Base-by-base conservation (phyloP, 2,329 filamentous ascomycete species). In the Colletotrichum somersetense region DNA sequence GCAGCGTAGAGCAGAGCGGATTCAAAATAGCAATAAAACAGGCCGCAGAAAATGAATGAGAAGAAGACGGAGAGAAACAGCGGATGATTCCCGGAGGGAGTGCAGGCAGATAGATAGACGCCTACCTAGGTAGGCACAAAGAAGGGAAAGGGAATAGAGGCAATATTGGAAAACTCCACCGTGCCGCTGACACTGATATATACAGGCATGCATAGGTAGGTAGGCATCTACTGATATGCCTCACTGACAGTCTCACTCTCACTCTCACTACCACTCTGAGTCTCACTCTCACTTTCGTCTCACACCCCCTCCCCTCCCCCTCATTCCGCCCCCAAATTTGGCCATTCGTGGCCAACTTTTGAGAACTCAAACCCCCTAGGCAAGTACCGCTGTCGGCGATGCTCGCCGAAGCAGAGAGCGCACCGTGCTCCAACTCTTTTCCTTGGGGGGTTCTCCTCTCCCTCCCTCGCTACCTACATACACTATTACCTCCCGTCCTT, bases 251-350 rank as follows among this genome's bases (percentile, higher is more conserved):
- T 30, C 30, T 30, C 30, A 30, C 3, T 30, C 42, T 20, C 6
- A 44, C 42, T 20, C 38, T 12, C 38, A 40, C 38, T 40, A 11
- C 38, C 48, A 23, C 12, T 6, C 23, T 8, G 14, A 44, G 5
- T 42, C 40, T 26, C 23, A 14, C 23, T 16, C 26, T 30, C 23
- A 18, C 14, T 52, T 23, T 30, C 23, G 26, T 12, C 40, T 42
- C n/a, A 7, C 48, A 2, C 30, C 30, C 30, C 16, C 23, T 5
- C 23, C 12, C 44, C 30, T 26, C 23, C 11, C 23, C 12, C 44
- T 44, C 56, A 58, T 66, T 53, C 46, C 62, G 62, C 53, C 62
- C 62, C 67, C 46, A 70, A 67, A 66, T 44, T 56, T 23, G 38
- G 44, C 63, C 55, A 46, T 33, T 52, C 23, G 30, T 4, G 30